These are phyloP conservation scores for Mycena haematopus DNA, from an alignment of 768 basidiomycete species.

Conservation along the genomic window DNA sequence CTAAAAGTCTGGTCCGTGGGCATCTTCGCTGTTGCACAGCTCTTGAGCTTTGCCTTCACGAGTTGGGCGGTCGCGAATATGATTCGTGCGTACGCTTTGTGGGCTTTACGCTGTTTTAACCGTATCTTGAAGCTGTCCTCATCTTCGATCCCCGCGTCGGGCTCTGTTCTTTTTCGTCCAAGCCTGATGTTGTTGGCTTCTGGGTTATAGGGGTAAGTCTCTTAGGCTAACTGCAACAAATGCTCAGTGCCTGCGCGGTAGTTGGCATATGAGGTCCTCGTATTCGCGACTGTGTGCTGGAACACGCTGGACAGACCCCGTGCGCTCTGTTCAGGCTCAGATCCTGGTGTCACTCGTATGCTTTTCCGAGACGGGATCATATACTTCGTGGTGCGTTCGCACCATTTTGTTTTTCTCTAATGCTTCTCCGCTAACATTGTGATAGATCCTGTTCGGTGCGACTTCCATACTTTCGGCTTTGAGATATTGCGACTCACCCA, in stretches of 20 bases:
- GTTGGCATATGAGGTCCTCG: conserved; percentile 38
- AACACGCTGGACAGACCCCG: conserved; percentile 38
- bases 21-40: conserved; percentile 35
- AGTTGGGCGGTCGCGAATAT: conserved; percentile 33
- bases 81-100: conserved; percentile 28
- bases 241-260: conserved; percentile 7
- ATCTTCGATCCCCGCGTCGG: conserved; percentile 22
- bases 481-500: not conserved
- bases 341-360: not conserved
- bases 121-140: not conserved
- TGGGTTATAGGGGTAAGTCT: conserved; percentile 38
- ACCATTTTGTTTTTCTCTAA: not conserved
- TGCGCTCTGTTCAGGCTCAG: not conserved
- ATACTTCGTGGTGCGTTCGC: conserved; percentile 16
- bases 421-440: not conserved
- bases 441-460: conserved; percentile 4
- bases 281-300: conserved; percentile 38
- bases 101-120: too few species aligned
- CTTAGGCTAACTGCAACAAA: not conserved
- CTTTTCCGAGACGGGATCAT: conserved; percentile 7
- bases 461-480: too few species aligned
- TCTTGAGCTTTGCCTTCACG: conserved; percentile 24
- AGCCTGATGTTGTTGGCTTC: conserved; percentile 33
- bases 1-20: conserved; percentile 32
- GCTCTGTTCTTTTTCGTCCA: conserved; percentile 31